Base-by-base conservation (phyloP, 2,329 filamentous ascomycete genomes). In the Gnomoniopsis smithogilvyi region DNA sequence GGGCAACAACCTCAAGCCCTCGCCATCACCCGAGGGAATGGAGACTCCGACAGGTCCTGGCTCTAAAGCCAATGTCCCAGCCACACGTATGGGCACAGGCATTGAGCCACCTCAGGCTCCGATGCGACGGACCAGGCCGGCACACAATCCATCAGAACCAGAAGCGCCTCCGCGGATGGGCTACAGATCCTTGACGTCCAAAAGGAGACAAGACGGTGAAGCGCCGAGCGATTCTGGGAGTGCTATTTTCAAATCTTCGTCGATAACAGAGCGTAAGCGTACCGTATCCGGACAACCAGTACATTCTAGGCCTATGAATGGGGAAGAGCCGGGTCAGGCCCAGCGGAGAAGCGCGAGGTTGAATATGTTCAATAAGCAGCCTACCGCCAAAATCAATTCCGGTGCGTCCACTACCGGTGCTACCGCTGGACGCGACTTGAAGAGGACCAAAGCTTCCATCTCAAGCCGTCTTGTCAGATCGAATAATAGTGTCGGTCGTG, bases 271-370 rank as follows among this genome's bases (percentile, higher is more conserved):
- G 61, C 86, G 92, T 71, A 98, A 97, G 76, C 86, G 94, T 65
- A 97, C 92, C 1, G 84, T 96, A n/a, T 96, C 94, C 45, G 94
- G 94, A 3, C 91, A 96, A 65, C 83, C 82, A 15, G 83, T 83
- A 51, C 82, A 73, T 62, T 77, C 77, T 51, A 76, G 73, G 63
- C 80, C 76, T 55, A 67, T 71, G 49, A 84, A 82, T 55, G 72
- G 74, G 3, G 82, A 87, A 61, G 89, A 92, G 65, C 82, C 84
- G 45, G 80, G 82, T 45, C 82, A 80, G 19, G 81, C 84, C 2
- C 85, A 88, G 64, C 80, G 90, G 67, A 82, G 90, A 66, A 93
- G 90, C 68, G 87, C 88, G 21, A 82, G 90, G 60, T 78, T 93
- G 46, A 85, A 84, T 67, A 80, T 82, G 66, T 88, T 91, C 67